Base-by-base conservation (phyloP, 1,284 basidiomycete species). In the Pseudozyma pruni region DNA sequence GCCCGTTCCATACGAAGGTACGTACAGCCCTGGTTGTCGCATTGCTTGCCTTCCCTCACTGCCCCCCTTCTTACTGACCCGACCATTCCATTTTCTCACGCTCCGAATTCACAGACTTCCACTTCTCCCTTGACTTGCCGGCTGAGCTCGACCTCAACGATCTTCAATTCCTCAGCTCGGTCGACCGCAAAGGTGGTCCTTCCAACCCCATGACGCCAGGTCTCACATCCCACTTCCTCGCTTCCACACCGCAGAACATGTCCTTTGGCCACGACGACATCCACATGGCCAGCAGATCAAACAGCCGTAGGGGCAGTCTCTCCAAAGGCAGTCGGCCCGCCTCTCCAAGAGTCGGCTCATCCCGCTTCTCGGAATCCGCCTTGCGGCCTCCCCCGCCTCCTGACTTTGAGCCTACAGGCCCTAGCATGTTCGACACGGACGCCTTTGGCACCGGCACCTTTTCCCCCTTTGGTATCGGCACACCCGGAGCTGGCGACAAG, bases 1-100 rank as follows among this genome's bases (percentile, higher is more conserved):
- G 76, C 76, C 76, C 7, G 74, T 74, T 8, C 74, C 76, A 2
- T 78, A 76, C 19, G 76, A 78, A 46, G 74, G 73, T 75, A 27
- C n/a, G 64, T 66, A 16, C 13, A 9, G 27, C 22, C 10, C 29
- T 17, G 32, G n/a, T n/a, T 13, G 14, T 16, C 35, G 16, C 8
- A 8, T 33, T 14, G n/a, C 20, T 48, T 6, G 35, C n/a, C 25
- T 39, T 34, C 16, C 11, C 3, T 19, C 23, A 37, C 23, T 3
- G 37, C 13, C 19, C n/a, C 19, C 20, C 17, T 35, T 11, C 16
- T 19, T 27, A n/a, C 32, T 40, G 8, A 44, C 20, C 3, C 13
- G n/a, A n/a, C n/a, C n/a, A n/a, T n/a, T n/a, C n/a, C n/a, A n/a
- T n/a, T n/a, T n/a, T n/a, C n/a, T n/a, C n/a, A n/a, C n/a, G n/a